A percentile compares a stretch with the other conserved stretches of the same genome.
phyloP scores from a whole-genome alignment of 2,329 filamentous ascomycete genomes.

The Ophiostoma triangulosporum region DNA sequence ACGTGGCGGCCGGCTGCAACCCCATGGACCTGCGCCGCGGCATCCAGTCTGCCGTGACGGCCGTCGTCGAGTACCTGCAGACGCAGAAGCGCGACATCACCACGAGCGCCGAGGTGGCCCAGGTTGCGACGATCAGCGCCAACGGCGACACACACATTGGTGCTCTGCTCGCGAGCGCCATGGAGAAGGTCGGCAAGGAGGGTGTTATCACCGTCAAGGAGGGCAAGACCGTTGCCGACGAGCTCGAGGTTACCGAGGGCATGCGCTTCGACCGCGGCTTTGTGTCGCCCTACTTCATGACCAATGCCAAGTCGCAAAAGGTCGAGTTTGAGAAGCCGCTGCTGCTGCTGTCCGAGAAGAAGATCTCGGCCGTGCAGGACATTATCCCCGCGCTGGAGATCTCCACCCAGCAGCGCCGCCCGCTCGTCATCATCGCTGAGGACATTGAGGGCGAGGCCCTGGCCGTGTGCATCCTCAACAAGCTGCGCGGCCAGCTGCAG shows the following conservation, averaged over 20 bases:
- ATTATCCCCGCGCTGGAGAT: conserved; percentile 97
- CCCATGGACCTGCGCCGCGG: conserved; percentile 97
- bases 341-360: conserved; percentile 98
- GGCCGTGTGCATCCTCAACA: conserved; percentile 98
- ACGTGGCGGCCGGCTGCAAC: conserved; percentile 98
- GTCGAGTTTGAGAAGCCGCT: conserved; percentile 99
- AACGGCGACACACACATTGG: conserved; percentile 95
- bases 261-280: conserved; percentile 99
- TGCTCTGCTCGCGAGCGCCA: conserved; percentile 89
- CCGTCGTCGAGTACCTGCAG: conserved; percentile 87
- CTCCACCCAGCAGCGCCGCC: conserved; percentile 87
- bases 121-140: conserved; percentile 95
- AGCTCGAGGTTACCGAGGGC: conserved; percentile 97
- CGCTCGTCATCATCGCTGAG: conserved; percentile 96
- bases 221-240: conserved; percentile 94
- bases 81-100: conserved; percentile 97
- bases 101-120: conserved; percentile 89
- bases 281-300: conserved; percentile 99
- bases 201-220: conserved; percentile 99
- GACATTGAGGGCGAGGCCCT: conserved; percentile 98
- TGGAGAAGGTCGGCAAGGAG: conserved; percentile 99
- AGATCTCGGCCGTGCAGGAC: conserved; percentile 98
- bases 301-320: conserved; percentile 96
- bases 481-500: conserved; percentile 98
- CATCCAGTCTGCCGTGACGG: conserved; percentile 90